These are phyloP conservation scores for Cymbopogon flexuosus DNA, from an alignment of 202 grass and related monocot genomes.

Conservation along the genomic window DNA sequence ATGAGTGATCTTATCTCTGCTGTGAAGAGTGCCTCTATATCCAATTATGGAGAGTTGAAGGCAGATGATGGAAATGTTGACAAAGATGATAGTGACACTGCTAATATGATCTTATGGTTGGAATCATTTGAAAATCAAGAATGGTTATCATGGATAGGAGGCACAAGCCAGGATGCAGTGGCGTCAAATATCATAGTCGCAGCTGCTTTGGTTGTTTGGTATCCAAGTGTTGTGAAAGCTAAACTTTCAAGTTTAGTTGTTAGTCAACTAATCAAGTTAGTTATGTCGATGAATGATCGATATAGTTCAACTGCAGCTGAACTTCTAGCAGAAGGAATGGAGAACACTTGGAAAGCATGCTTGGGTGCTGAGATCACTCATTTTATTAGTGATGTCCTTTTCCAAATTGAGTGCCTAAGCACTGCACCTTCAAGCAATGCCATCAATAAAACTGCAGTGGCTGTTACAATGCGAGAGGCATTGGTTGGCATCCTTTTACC, in stretches of 20 bases:
- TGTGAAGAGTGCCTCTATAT: slow-evolving; percentile 23
- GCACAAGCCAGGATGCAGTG: slow-evolving; percentile 73
- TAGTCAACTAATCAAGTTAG: slow-evolving; percentile 81
- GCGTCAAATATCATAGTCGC: slow-evolving; percentile 95
- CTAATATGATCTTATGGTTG: slow-evolving; percentile 64
- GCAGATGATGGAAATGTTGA: slow-evolving; percentile 29
- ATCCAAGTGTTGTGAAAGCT: slow-evolving; percentile 85
- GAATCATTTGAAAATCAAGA: slow-evolving; percentile 91
- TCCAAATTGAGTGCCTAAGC: slow-evolving; percentile 90
- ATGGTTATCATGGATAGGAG: slow-evolving; percentile 83
- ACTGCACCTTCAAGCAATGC: slow-evolving; percentile 48
- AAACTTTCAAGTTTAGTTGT: slow-evolving; percentile 69
- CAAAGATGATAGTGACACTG: slow-evolving; percentile 37
- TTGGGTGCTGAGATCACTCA: slow-evolving; percentile 70
- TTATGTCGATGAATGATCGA: slow-evolving; percentile 90
- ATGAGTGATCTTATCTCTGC: slow-evolving; percentile 26
- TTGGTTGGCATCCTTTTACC: slow-evolving; percentile 78
- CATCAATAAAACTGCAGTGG: slow-evolving; percentile 52
- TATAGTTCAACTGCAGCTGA: slow-evolving; percentile 93
- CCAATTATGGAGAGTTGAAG: slow-evolving; percentile 27
- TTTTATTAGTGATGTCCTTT: slow-evolving; percentile 83
- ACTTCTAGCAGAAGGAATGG: slow-evolving; percentile 92
- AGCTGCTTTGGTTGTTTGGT: slow-evolving; percentile 95
- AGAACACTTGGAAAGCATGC: slow-evolving; percentile 76
- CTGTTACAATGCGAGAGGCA: slow-evolving; percentile 65